Evolutionary conservation across 352 stramenopile genomes (phyloP), one percentile per base, ranked within the genome.

Genomic region (Phytophthora sojae): DNA sequence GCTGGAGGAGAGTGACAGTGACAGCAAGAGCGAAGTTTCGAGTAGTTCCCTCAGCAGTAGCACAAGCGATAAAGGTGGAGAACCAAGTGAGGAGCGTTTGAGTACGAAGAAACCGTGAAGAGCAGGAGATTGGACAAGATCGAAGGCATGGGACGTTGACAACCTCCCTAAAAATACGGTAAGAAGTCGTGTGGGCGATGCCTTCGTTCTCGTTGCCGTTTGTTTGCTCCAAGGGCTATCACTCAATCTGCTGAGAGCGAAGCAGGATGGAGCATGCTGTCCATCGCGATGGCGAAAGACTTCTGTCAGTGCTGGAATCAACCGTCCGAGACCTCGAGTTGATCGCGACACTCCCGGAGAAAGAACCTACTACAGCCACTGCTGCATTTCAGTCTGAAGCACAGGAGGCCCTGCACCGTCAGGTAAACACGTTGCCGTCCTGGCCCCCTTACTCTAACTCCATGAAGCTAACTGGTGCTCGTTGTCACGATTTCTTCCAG

Each of bases 251-350:
- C 29, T 4, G 12, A 62, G 6, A 17, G 8, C 5, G 29, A 9
- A n/a, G 14, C 21, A 26, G 0, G 6, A 78, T 78, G 73, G 69
- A 80, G 21, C 55, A 62, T 30, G 65, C 69, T 25, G 54, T 80
- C n/a, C 68, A 56, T 44, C 69, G 65, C 15, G 69, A 80, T 30
- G 54, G 69, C n/a, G 64, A 73, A 26, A 63, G 65, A 58, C 12
- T 80, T 9, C 14, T 78, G 11, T 54, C 23, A 2, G 57, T 78
- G 44, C 58, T 80, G 8, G 64, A 80, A 45, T 53, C 57, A 12
- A 57, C 65, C 15, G 64, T 73, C 23, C 69, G 42, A 17, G 50
- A 76, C 23, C 50, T 80, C n/a, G 73, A 78, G 61, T 44, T 80
- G 19, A 44, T 78, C 17, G 73, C 73, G 9, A 71, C 62, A 52